Percentiles rank a stretch among this genome's conserved stretches.
phyloP scores from a whole-genome alignment of 164 flowering plant species.

The Echeveria elegans region DNA sequence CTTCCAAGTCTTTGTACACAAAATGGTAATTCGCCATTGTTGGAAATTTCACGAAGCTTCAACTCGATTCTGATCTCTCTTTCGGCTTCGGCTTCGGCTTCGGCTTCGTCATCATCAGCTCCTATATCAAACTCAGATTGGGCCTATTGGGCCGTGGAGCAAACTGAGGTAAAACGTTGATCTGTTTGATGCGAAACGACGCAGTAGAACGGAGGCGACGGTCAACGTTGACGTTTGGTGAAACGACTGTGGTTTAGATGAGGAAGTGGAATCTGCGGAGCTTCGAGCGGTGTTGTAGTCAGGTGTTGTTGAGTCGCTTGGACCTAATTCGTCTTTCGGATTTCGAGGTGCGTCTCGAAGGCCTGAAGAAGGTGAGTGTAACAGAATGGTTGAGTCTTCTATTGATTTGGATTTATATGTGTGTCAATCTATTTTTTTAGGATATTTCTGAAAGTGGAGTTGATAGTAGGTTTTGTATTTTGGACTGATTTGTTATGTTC shows the following conservation, averaged over 20 bases:
- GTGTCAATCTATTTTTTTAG: background rate
- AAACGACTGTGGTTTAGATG: no score
- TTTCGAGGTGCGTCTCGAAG: background rate
- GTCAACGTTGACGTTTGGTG: no score
- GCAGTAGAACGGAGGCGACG: no score
- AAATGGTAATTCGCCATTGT: constrained; percentile 82
- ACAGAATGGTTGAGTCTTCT: background rate
- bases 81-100: background rate
- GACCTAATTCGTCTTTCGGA: background rate
- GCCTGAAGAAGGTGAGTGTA: no score
- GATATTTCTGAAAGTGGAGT: background rate
- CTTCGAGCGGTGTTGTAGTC: no score
- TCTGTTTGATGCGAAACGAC: no score
- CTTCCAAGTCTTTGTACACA: constrained; percentile 89
- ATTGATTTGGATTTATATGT: background rate
- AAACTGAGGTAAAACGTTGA: no score
- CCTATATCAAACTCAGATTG: background rate
- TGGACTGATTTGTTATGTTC: background rate
- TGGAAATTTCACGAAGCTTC: background rate
- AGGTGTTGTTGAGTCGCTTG: background rate
- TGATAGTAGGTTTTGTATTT: background rate
- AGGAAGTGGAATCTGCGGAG: no score
- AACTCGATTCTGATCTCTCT: background rate
- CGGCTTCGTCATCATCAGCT: background rate
- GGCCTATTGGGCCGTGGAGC: background rate